Percentiles rank a stretch among this genome's conserved stretches.
Evolutionary conservation across 192 early-diverging fungal genomes (phyloP).

Genomic region (Entophlyctis luteolus): DNA sequence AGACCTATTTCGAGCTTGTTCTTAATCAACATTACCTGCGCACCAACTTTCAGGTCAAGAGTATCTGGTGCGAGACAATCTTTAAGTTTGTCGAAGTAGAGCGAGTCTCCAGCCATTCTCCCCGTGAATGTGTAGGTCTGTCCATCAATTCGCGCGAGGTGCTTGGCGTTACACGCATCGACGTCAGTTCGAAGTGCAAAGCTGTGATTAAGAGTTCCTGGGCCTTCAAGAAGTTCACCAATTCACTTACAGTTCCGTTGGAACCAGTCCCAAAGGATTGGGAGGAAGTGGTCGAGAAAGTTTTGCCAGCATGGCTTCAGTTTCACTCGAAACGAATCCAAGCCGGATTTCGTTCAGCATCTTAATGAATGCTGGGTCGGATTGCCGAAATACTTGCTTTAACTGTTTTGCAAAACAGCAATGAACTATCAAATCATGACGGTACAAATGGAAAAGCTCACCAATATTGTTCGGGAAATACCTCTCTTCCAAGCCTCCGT

Average conservation of each 20-base stretch:
- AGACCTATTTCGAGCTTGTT: slow-evolving; percentile 35
- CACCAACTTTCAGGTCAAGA: slow-evolving; percentile 66
- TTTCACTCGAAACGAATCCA: slow-evolving; percentile 58
- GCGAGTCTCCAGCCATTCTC: slow-evolving; percentile 14
- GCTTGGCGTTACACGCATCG: slow-evolving; percentile 60
- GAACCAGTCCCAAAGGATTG: slow-evolving; percentile 51
- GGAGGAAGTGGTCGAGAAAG: slow-evolving; percentile 29
- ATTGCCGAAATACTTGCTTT: slow-evolving; percentile 80
- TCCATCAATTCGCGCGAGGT: slow-evolving; percentile 53
- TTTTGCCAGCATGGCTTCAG: slow-evolving; percentile 50
- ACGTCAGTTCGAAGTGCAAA: slow-evolving; percentile 76
- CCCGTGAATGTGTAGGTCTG: slow-evolving; percentile 14
- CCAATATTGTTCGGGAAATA: slow-evolving; percentile 26
- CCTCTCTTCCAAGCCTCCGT: slow-evolving; percentile 29
- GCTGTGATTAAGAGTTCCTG: slow-evolving; percentile 39
- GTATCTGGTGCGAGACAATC: slow-evolving; percentile 55
- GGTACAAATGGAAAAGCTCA: neutral
- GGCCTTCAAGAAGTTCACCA: neutral
- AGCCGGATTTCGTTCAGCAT: slow-evolving; percentile 85
- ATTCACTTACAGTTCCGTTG: slow-evolving; percentile 42
- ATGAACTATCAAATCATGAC: neutral
- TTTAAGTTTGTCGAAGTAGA: slow-evolving; percentile 30
- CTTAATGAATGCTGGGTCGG: slow-evolving; percentile 71
- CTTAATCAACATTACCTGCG: slow-evolving; percentile 82
- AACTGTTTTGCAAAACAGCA: slow-evolving; percentile 44